These are phyloP conservation scores for Thielaviopsis euricoi DNA, from an alignment of 2,329 filamentous ascomycete species.

Conservation along the genomic window DNA sequence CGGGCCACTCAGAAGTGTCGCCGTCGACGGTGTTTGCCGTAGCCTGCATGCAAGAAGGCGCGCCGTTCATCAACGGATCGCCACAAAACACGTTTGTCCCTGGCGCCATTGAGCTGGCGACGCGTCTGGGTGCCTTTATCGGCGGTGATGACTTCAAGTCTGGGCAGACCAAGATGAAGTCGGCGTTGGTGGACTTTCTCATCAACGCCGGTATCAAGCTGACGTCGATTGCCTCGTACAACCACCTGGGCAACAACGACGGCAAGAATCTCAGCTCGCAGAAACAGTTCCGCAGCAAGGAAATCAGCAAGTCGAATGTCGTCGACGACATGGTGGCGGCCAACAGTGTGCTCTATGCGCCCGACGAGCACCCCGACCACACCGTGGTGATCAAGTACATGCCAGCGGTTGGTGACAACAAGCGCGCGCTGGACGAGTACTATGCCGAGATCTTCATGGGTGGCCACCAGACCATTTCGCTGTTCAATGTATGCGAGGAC, in stretches of 20 bases:
- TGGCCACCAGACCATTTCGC: conserved; percentile 90
- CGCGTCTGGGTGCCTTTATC: conserved; percentile 76
- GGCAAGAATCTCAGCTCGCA: conserved; percentile 97
- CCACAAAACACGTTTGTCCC: conserved; percentile 98
- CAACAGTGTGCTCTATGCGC: conserved; percentile 77
- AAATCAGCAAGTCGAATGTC: conserved; percentile 98
- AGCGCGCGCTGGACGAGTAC: conserved; percentile 97
- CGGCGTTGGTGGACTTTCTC: conserved; percentile 91
- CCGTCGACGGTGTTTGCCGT: conserved; percentile 94
- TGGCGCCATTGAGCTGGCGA: conserved; percentile 75
- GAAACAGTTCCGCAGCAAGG: conserved; percentile 97
- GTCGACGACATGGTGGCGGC: conserved; percentile 99
- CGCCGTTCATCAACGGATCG: conserved; percentile 97
- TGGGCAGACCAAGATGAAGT: conserved; percentile 99
- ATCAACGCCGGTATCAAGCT: conserved; percentile 98
- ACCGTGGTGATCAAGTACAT: conserved; percentile 99
- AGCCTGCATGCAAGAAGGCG: conserved; percentile 75
- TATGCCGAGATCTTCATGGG: conserved; percentile 99
- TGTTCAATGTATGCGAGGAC: conserved; percentile 99
- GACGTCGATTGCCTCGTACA: conserved; percentile 96
- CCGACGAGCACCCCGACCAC: conserved; percentile 92
- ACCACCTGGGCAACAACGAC: conserved; percentile 98
- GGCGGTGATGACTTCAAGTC: conserved; percentile 99
- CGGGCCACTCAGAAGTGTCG: conserved; percentile 77
- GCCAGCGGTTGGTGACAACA: conserved; percentile 97